phyloP scores from a whole-genome alignment of 2,329 filamentous ascomycete species.

The Aaosphaeria pasadenensis region DNA sequence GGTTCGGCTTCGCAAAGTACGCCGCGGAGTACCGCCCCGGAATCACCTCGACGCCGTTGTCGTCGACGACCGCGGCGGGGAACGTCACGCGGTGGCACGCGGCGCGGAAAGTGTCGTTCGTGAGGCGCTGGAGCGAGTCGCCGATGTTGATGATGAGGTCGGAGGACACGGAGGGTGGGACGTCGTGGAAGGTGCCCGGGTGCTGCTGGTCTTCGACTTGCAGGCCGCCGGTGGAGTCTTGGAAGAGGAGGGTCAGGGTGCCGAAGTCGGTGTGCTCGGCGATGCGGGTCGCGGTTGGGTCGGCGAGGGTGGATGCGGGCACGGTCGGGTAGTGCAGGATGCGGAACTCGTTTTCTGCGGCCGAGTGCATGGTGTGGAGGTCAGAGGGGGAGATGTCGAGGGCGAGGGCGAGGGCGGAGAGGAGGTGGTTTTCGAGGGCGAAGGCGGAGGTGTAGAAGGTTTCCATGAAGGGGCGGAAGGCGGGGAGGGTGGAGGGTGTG shows the following conservation, averaged over 20 bases:
- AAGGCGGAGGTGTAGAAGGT: constrained; percentile 69
- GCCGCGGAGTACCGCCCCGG: neutral
- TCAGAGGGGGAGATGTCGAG: constrained; percentile 65
- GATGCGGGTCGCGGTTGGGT: constrained; percentile 53
- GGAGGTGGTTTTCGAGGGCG: constrained; percentile 66
- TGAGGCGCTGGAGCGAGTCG: neutral
- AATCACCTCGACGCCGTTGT: neutral
- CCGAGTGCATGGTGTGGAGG: constrained; percentile 68
- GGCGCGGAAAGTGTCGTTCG: neutral
- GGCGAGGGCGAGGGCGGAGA: constrained; percentile 74
- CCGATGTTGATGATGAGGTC: neutral
- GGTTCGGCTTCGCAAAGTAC: neutral
- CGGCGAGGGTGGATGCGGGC: constrained; percentile 55
- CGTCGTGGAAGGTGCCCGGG: neutral
- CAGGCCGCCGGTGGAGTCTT: constrained; percentile 52
- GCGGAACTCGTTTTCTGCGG: constrained; percentile 49
- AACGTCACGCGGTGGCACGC: neutral
- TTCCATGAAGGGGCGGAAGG: constrained; percentile 66
- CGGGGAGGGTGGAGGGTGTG: neutral
- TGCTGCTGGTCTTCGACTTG: constrained; percentile 38
- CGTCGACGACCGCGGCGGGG: neutral
- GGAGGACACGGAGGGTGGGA: neutral
- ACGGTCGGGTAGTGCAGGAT: constrained; percentile 67
- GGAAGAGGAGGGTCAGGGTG: constrained; percentile 26
- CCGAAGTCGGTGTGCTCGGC: constrained; percentile 68